Conservation (phyloP, 2,329 filamentous ascomycete genomes). For the Proliferodiscus dingleyae region DNA sequence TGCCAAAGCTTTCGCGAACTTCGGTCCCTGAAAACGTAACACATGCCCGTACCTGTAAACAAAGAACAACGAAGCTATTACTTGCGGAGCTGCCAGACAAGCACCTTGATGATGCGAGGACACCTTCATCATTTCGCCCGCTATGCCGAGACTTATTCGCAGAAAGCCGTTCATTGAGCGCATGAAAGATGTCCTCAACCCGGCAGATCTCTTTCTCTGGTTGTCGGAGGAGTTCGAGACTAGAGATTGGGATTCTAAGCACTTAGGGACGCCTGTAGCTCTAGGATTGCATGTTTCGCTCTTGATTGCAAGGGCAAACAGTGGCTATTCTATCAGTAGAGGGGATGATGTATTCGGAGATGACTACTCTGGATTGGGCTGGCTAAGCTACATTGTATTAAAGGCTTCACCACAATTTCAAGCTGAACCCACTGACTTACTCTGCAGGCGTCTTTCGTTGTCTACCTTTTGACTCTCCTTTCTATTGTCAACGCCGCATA, state of each 20-base stretch:
- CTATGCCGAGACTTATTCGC: slow-evolving; percentile 77
- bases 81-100: not conserved
- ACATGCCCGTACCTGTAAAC: slow-evolving; percentile 12
- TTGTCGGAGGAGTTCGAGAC: slow-evolving; percentile 89
- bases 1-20: not conserved
- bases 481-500: slow-evolving; percentile 76
- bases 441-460: slow-evolving; percentile 59
- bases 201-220: slow-evolving; percentile 86
- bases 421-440: slow-evolving; percentile 14
- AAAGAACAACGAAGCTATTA: slow-evolving; percentile 9
- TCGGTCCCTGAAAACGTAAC: not conserved
- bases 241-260: slow-evolving; percentile 81
- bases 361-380: slow-evolving; percentile 52
- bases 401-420: not conserved
- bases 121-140: slow-evolving; percentile 9
- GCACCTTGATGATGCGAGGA: slow-evolving; percentile 34
- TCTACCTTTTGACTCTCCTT: slow-evolving; percentile 62
- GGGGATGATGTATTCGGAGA: slow-evolving; percentile 85
- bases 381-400: slow-evolving; percentile 58
- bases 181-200: slow-evolving; percentile 74
- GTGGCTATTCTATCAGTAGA: slow-evolving; percentile 40
- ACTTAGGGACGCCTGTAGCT: slow-evolving; percentile 71
- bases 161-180: slow-evolving; percentile 74
- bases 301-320: slow-evolving; percentile 77
- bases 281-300: slow-evolving; percentile 73